A percentile compares a stretch with the other conserved stretches of the same genome.
Conservation (phyloP, 495 filamentous ascomycete species). For the Daldinia concentrica region DNA sequence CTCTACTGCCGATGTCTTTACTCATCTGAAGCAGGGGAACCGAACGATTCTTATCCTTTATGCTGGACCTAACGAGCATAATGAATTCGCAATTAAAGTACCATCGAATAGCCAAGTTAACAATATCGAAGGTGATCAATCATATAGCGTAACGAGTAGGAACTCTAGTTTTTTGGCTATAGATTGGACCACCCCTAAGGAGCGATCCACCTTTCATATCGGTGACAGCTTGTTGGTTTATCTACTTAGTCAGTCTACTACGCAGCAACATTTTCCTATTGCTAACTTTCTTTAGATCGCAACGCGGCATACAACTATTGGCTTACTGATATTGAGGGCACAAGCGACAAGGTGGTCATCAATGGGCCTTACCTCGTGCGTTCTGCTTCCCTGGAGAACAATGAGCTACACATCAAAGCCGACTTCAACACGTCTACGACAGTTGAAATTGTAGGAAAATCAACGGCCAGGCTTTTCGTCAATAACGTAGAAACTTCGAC, state of each 20-base stretch:
- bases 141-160: slow-evolving; percentile 49
- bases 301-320: slow-evolving; percentile 82
- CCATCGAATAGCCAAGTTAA: slow-evolving; percentile 53
- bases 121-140: slow-evolving; percentile 60
- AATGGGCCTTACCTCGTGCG: slow-evolving; percentile 81
- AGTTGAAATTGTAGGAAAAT: slow-evolving; percentile 70
- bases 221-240: slow-evolving; percentile 61
- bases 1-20: slow-evolving; percentile 80
- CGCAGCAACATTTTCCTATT: neutral
- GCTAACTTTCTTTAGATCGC: slow-evolving; percentile 55
- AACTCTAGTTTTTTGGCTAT: slow-evolving; percentile 50
- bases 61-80: slow-evolving; percentile 72
- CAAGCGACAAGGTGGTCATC: slow-evolving; percentile 63
- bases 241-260: slow-evolving; percentile 51
- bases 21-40: slow-evolving; percentile 54
- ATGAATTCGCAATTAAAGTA: slow-evolving; percentile 70
- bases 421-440: slow-evolving; percentile 75
- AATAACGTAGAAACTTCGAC: slow-evolving; percentile 64
- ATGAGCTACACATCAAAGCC: slow-evolving; percentile 66
- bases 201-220: slow-evolving; percentile 57
- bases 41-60: slow-evolving; percentile 72
- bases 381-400: slow-evolving; percentile 61
- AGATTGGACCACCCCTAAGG: slow-evolving; percentile 21
- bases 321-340: slow-evolving; percentile 62
- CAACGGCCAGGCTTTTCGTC: slow-evolving; percentile 62